These are phyloP conservation scores for Globisporangium cystogenes DNA, from an alignment of 352 stramenopile genomes.

Conservation along the genomic window DNA sequence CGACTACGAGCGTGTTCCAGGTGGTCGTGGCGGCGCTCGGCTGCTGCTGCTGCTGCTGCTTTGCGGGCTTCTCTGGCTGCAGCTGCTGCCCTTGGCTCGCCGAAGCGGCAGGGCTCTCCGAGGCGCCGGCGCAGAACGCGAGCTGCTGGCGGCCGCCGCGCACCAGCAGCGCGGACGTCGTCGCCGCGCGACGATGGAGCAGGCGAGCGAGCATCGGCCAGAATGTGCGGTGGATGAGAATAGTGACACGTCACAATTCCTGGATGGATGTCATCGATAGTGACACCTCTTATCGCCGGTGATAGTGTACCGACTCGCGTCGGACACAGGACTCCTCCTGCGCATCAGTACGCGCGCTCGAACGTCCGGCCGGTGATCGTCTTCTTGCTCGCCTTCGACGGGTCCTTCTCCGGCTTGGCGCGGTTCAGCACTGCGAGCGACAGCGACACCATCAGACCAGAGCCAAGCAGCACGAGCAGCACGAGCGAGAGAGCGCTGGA, in stretches of 20 bases:
- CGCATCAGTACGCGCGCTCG: conserved; percentile 43
- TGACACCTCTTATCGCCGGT: too few species aligned
- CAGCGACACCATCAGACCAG: neutral
- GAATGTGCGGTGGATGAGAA: neutral
- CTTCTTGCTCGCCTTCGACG: conserved; percentile 89
- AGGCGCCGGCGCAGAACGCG: neutral
- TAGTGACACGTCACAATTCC: neutral
- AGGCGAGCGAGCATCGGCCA: neutral
- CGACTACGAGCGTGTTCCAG: conserved; percentile 62
- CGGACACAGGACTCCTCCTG: too few species aligned
- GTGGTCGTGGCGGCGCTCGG: conserved; percentile 27
- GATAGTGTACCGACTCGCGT: too few species aligned
- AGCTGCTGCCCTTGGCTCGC: neutral
- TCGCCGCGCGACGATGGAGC: neutral
- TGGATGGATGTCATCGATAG: neutral
- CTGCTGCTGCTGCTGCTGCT: conserved; percentile 4
- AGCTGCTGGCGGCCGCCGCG: neutral
- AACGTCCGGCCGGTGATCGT: conserved; percentile 91
- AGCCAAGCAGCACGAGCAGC: neutral
- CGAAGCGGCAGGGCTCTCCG: too few species aligned
- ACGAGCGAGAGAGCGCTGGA: neutral
- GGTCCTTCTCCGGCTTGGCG: conserved; percentile 84
- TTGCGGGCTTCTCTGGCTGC: neutral
- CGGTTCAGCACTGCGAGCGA: conserved; percentile 84
- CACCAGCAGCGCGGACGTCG: neutral